phyloP scores from a whole-genome alignment of 345 rosid genomes.

The Linum tenue region DNA sequence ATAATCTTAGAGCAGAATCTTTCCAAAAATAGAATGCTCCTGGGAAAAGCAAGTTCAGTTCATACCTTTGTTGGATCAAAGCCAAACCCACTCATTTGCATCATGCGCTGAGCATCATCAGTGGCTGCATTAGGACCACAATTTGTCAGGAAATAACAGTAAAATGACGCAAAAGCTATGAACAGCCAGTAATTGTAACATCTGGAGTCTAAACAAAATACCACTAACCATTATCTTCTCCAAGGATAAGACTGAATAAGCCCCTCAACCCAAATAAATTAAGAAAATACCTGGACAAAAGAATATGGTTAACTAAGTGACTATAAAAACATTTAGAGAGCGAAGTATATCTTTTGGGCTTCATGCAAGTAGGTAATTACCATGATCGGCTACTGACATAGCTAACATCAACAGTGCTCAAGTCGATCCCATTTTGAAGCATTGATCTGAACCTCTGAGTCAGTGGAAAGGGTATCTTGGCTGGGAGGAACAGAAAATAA shows the following conservation, averaged over 20 bases:
- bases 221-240: slow-evolving; percentile 92
- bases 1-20: background rate
- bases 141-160: background rate
- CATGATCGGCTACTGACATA: slow-evolving; percentile 98
- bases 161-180: background rate
- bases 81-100: slow-evolving; percentile 99
- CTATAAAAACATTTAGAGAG: background rate
- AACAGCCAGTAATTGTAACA: background rate
- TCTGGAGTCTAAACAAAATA: slow-evolving; percentile 1
- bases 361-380: slow-evolving; percentile 28
- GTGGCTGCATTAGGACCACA: slow-evolving; percentile 42
- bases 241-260: slow-evolving; percentile 89
- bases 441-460: slow-evolving; percentile 96
- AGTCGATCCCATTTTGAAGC: slow-evolving; percentile 98
- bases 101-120: slow-evolving; percentile 89
- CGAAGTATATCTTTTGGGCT: background rate
- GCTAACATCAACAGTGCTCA: slow-evolving; percentile 98
- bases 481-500: slow-evolving; percentile 25
- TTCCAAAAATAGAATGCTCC: slow-evolving; percentile 6
- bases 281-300: slow-evolving; percentile 68
- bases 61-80: slow-evolving; percentile 75
- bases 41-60: slow-evolving; percentile 9
- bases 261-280: slow-evolving; percentile 98
- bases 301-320: slow-evolving; percentile 9
- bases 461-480: slow-evolving; percentile 95